Percentiles rank a stretch among this genome's conserved stretches.
Conservation (phyloP, 1,284 basidiomycete species). For the Ustilago cynodontis region DNA sequence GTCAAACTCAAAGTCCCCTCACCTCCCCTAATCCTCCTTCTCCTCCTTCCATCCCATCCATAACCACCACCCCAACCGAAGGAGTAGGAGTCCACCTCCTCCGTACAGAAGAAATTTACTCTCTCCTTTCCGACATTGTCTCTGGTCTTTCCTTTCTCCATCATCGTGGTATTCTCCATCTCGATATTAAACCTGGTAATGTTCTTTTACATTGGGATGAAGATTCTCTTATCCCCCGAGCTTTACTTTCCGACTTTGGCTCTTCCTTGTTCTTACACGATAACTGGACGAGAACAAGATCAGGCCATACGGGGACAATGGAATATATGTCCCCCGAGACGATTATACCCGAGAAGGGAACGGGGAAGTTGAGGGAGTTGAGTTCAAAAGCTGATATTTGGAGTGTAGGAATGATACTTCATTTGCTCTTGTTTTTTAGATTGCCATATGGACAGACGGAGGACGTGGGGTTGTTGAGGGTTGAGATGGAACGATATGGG, state of each 20-base stretch:
- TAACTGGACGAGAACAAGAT: constrained; percentile 68
- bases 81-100: constrained; percentile 58
- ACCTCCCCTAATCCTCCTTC: neutral
- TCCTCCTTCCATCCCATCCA: neutral
- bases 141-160: constrained; percentile 65
- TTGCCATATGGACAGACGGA: constrained; percentile 72
- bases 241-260: constrained; percentile 93
- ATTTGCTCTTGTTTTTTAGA: constrained; percentile 88
- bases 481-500: constrained; percentile 80
- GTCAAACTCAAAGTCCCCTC: neutral
- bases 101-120: constrained; percentile 63
- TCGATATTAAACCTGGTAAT: constrained; percentile 93
- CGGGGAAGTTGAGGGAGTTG: constrained; percentile 78
- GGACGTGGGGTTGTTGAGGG: constrained; percentile 78
- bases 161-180: constrained; percentile 77
- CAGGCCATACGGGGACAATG: constrained; percentile 92
- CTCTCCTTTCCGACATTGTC: constrained; percentile 59
- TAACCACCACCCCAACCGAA: neutral
- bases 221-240: constrained; percentile 79
- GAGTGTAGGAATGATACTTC: constrained; percentile 84
- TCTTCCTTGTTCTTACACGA: constrained; percentile 75
- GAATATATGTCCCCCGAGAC: constrained; percentile 83
- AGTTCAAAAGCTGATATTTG: constrained; percentile 80
- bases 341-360: constrained; percentile 71
- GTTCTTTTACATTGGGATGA: constrained; percentile 92